Base-by-base conservation (phyloP, 2,329 filamentous ascomycete genomes). In the Massarina eburnea region DNA sequence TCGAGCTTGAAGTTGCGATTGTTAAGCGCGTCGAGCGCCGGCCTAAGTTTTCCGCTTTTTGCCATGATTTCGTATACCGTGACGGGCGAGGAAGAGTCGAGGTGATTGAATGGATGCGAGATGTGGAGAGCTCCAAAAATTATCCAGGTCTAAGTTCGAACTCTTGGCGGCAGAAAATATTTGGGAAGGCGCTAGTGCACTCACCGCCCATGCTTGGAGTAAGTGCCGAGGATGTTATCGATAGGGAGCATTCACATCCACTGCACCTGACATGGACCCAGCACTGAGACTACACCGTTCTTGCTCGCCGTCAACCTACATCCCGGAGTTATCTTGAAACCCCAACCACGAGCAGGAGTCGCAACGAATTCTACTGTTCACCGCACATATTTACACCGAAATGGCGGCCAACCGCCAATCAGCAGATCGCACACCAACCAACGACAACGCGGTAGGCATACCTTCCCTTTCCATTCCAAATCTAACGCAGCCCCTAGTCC, bases 1-100 rank as follows among this genome's bases (percentile, higher is more conserved):
- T 92, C 88, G 42, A 89, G 79, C 53, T 86, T 85, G 51, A 88
- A 86, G 57, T 94, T 86, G 38, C 80, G 73, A 22, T 81, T 81
- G 62, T 80, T 77, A 47, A 81, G 72, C 42, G 76, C 73, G 55
- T 84, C 79, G 18, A 85, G 76, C 37, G 81, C 80, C 35, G 75
- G 68, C 48, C 82, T 76, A 37, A 85, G 71, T 64, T 82, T 84
- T 52, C 77, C 26, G 10, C n/a, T 77, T 45, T 65, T 66, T 37
- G 58, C 64, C 65, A 79, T 78, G 55, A 36, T 41, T 50, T 39
- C 18, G 15, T 3, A 78, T 79, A 39, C 68, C 73, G 12, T 29
- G 8, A 20, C 29, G 26, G 14, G 18, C 19, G 17, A 29, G 19
- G 33, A 41, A 15, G n/a, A 27, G 14, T 14, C 36, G 24, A 12